Base-by-base conservation (phyloP, 441 rosid genomes). In the Codiaeum variegatum region DNA sequence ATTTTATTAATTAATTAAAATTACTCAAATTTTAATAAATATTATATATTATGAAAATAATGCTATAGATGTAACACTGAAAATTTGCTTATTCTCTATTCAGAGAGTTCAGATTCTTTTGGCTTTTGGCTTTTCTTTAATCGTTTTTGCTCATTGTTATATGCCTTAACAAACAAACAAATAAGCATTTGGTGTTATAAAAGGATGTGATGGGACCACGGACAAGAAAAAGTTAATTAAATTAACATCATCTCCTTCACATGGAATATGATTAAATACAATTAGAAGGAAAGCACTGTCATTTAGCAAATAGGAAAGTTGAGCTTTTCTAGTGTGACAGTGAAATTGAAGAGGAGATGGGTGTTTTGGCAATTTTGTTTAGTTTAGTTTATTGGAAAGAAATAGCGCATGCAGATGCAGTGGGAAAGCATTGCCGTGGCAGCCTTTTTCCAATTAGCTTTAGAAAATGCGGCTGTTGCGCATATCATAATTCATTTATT, bases 361-460 rank as follows among this genome's bases (percentile, higher is more conserved):
- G 67, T 44, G 29, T 38, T 42, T 64, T 64, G 51, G 34, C 19
- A 15, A 64, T 64, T 42, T 58, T 28, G 4, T n/a, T n/a, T n/a
- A n/a, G 61, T 18, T 1, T 36, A 62, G 1, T 62, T 36, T 62
- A 62, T 21, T 5, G 26, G 64, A 36, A 56, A 56, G 28, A 40
- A 40, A 54, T 58, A 16, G 40, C 42, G 46, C 42, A 49, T 46
- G 67, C 74, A 19, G 58, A 49, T 46, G 67, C 74, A 19, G 58
- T 46, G 74, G 42, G 31, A 15, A 44, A 56, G 73, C 52, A 58
- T 10, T 32, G n/a, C 5, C 16, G 28, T 0, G 38, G 38, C 0
- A 9, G 52, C 3, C 21, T 15, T 24, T 8, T n/a, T n/a, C 11
- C 61, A 67, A 47, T 15, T 61, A 71, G 60, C 66, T 12, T 61